Evolutionary conservation across 2,329 filamentous ascomycete genomes (phyloP), one percentile per base, ranked within the genome.

Genomic region (Talaromyces albobiverticillius): DNA sequence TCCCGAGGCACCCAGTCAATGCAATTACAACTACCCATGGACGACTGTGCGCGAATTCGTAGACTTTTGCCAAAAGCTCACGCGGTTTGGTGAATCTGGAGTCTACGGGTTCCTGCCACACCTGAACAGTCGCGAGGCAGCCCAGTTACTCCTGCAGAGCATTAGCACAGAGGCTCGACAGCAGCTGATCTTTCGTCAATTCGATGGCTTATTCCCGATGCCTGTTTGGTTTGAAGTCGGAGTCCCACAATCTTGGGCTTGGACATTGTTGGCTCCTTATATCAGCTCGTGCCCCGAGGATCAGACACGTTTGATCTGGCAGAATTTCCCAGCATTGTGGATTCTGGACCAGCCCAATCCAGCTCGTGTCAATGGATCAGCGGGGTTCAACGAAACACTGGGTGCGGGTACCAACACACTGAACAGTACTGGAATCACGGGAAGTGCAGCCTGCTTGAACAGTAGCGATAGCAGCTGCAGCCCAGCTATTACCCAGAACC

Each of bases 41-140:
- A 82, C 75, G 53, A 91, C 83, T 29, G 84, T 93, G 0, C 82
- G 79, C 51, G 89, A 94, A 70, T 93, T 84, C 65, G 77, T 94
- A 63, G 89, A 94, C 75, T 94, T 94, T 74, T 86, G 83, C 70
- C 88, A 93, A 73, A 91, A 91, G 71, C 73, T 94, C n/a, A 94
- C 90, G 1, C 85, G 88, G 31, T 90, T 82, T 71, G 89, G 89
- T 46, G 89, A 94, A 69, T 82, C 86, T 10, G 87, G 89, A 45
- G 88, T 92, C 1, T 91, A 89, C 73, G 89, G 89, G 0, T 94
- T 93, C 75, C 76, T 92, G 59, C 81, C 84, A 48, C 89, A 94
- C 64, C 79, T 94, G 45, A 83, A 93, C 69, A 86, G 87, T 0
- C 85, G 88, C 4, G 86, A 89, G 61, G 86, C 86, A 11, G 89